Conservation (phyloP, 2,329 filamentous ascomycete genomes). For the Sclerotiophoma versabilis region DNA sequence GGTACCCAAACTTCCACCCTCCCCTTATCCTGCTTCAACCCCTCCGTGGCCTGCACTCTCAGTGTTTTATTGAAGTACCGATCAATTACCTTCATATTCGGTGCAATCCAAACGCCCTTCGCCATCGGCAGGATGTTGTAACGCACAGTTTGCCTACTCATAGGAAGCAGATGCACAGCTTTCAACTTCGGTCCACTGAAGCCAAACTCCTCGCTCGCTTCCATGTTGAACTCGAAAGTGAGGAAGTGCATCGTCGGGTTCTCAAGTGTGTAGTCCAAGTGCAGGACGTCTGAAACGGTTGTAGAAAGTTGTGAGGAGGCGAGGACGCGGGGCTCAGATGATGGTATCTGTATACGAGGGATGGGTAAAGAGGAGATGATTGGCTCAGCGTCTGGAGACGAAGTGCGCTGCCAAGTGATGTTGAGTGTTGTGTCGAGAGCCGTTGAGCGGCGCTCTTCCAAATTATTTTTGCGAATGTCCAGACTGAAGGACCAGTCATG, state of each 20-base stretch:
- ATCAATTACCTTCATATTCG: constrained; percentile 80
- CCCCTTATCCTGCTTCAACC: constrained; percentile 64
- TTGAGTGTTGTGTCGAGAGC: constrained; percentile 76
- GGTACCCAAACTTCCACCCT: constrained; percentile 53
- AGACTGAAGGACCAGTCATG: constrained; percentile 77
- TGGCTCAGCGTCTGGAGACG: constrained; percentile 36
- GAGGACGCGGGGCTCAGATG: constrained; percentile 85
- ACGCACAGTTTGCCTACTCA: constrained; percentile 75
- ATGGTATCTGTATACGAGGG: constrained; percentile 80
- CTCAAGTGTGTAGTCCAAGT: constrained; percentile 76
- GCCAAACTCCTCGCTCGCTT: constrained; percentile 89
- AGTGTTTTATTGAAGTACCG: constrained; percentile 93
- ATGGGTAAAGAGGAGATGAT: constrained; percentile 70
- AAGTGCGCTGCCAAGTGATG: constrained; percentile 76
- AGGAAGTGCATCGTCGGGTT: constrained; percentile 95
- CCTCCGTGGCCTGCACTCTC: constrained; percentile 79
- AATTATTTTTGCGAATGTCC: constrained; percentile 74
- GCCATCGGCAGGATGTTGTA: constrained; percentile 76
- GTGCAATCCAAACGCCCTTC: constrained; percentile 71
- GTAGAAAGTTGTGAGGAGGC: constrained; percentile 53
- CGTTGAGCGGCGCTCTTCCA: constrained; percentile 82
- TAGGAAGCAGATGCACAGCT: constrained; percentile 79
- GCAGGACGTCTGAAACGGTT: constrained; percentile 33
- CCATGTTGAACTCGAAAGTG: constrained; percentile 91
- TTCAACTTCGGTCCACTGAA: constrained; percentile 88